phyloP scores from a whole-genome alignment of 768 basidiomycete species.

The Phlebiopsis flavidoalba region DNA sequence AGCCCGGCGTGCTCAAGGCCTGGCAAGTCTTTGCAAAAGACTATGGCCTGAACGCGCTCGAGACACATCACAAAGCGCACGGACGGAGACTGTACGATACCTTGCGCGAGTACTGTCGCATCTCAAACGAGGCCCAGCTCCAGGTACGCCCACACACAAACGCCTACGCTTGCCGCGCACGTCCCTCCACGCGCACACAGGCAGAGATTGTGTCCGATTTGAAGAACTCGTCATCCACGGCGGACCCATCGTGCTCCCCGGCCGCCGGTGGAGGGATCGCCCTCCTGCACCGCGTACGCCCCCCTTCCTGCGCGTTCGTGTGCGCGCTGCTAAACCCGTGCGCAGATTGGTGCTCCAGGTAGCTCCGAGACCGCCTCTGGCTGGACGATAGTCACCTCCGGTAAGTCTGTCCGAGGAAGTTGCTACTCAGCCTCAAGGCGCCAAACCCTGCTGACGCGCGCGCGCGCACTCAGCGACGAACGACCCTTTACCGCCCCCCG shows the following conservation, averaged over 20 bases:
- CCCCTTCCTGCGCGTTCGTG: background rate
- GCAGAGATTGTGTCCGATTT: slow-evolving; percentile 69
- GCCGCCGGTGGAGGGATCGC: slow-evolving; percentile 52
- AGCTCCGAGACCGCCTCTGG: slow-evolving; percentile 27
- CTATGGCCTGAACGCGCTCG: slow-evolving; percentile 45
- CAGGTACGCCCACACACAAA: slow-evolving; percentile 37
- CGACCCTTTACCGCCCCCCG: slow-evolving; percentile 61
- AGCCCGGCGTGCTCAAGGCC: slow-evolving; percentile 70
- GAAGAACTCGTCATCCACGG: slow-evolving; percentile 69
- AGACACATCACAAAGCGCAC: slow-evolving; percentile 58
- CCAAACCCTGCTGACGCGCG: background rate
- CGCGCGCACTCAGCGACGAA: slow-evolving; percentile 51
- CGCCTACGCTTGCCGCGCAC: background rate
- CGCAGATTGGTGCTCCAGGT: slow-evolving; percentile 17
- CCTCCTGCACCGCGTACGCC: slow-evolving; percentile 49
- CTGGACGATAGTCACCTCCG: slow-evolving; percentile 87
- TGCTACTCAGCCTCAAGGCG: background rate
- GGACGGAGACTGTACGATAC: slow-evolving; percentile 77
- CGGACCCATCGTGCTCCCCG: slow-evolving; percentile 62
- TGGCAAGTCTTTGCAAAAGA: slow-evolving; percentile 69
- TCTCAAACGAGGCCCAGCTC: slow-evolving; percentile 52
- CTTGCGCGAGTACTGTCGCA: slow-evolving; percentile 59
- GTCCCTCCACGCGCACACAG: slow-evolving; percentile 28
- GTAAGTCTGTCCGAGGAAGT: slow-evolving; percentile 30
- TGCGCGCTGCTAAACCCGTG: background rate